A percentile compares a stretch with the other conserved stretches of the same genome.
phyloP scores from a whole-genome alignment of 768 basidiomycete species.

The Pholiota microspora region DNA sequence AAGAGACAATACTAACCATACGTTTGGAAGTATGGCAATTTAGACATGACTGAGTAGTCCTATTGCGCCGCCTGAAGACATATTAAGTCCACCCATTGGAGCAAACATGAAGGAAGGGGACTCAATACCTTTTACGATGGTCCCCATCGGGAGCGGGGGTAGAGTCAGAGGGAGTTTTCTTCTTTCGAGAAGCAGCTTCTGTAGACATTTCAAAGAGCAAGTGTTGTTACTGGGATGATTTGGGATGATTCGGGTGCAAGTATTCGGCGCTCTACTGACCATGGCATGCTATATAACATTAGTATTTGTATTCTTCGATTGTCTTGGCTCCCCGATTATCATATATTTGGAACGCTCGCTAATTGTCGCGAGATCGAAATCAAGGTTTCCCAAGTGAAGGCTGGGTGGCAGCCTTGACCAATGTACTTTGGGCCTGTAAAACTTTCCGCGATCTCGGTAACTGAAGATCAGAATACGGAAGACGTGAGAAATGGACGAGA shows the following conservation, averaged over 20 bases:
- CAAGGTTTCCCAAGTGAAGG: slow-evolving; percentile 10
- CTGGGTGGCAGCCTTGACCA: background rate
- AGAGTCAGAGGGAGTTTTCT: slow-evolving; percentile 24
- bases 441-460: slow-evolving; percentile 9
- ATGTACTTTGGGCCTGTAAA: slow-evolving; percentile 7
- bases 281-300: background rate
- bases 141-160: slow-evolving; percentile 29
- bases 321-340: slow-evolving; percentile 14
- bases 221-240: background rate
- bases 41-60: slow-evolving; percentile 71
- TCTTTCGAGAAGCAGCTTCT: slow-evolving; percentile 27
- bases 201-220: slow-evolving; percentile 24
- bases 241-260: background rate
- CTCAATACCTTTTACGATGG: slow-evolving; percentile 22
- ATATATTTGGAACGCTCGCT: background rate
- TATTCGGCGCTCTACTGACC: background rate
- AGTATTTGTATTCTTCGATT: slow-evolving; percentile 26
- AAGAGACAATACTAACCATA: slow-evolving; percentile 45
- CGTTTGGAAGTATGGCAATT: slow-evolving; percentile 75
- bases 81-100: slow-evolving; percentile 3
- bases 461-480: slow-evolving; percentile 10
- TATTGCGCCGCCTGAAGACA: slow-evolving; percentile 52
- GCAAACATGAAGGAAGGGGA: background rate
- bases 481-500: slow-evolving; percentile 10
- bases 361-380: slow-evolving; percentile 10